Evolutionary conservation across 352 stramenopile species (phyloP), one percentile per base, ranked within the genome.

Genomic region (Phytophthora pluvialis): DNA sequence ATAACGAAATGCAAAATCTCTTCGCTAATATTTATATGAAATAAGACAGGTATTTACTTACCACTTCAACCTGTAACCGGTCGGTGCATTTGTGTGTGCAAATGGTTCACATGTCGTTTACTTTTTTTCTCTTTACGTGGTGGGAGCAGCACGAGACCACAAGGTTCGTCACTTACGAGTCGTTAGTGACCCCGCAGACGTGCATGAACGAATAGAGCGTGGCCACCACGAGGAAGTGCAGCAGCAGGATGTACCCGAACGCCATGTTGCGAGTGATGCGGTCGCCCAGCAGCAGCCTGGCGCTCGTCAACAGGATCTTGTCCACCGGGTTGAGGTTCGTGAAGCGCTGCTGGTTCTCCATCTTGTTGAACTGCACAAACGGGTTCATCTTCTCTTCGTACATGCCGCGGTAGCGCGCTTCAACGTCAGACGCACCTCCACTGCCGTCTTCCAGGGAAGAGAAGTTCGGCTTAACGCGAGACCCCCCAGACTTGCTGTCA

Each of bases 321-420:
- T 97, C 91, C 52, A 96, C 84, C 5, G 91, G 77, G 54, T 93
- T 97, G 47, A 97, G 81, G 60, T 97, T 94, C 60, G 89, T 86
- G 58, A 93, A 94, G 44, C 92, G 92, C 67, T 94, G 86, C 63
- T 96, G 86, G 36, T 66, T 86, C 77, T 97, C 91, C 67, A 92
- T 83, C 70, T 93, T 89, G 72, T 94, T 96, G 66, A 97, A 97
- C 60, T 97, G 87, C 49, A 90, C 86, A 69, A 97, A 97, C 33
- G 91, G 91, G 60, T 96, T 97, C 83, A 97, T 94, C 45, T 93
- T 90, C 62, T 93, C 84, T 55, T 97, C 91, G 77, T 97, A 97
- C 78, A 97, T 80, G 44, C 72, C 73, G 45, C 86, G 81, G 72
- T 97, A 97, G n/a, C 84, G 81, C 3, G 77, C 72, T 69, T 94